Base-by-base conservation (phyloP, 2,329 filamentous ascomycete species). In the Fusarium solani-melongenae region DNA sequence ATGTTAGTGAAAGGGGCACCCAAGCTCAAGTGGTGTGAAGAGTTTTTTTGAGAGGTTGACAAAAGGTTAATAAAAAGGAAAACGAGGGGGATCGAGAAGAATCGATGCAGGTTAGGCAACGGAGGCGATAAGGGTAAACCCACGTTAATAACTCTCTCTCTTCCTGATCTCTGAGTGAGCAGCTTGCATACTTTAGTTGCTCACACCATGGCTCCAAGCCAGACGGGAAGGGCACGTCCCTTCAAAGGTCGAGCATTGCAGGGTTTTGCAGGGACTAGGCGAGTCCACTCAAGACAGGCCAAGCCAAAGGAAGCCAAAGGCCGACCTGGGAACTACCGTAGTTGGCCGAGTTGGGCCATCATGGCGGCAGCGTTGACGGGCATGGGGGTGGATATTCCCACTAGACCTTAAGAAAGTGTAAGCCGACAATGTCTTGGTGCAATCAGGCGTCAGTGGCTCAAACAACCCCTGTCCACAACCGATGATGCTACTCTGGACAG, bases 171-270 rank as follows among this genome's bases (percentile, higher is more conserved):
- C 51, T 60, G 55, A 72, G 41, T 51, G 55, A 72, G 49, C 51
- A 69, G 68, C 69, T 70, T 65, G 34, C 66, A 62, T 62, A 49
- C 46, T 60, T 53, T 57, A 65, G 62, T 49, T 65, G 53, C 64
- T 63, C 41, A 64, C 68, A 66, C 74, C 41, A 64, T 57, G 64
- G 61, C 75, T 73, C 66, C 71, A 55, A 67, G 68, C 61, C 66
- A 62, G 69, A 67, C 75, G 75, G 75, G 75, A 73, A 73, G 73
- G 62, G 72, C 71, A 74, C 72, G 72, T 75, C 72, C 72, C 69
- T 68, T 70, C 27, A 29, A 65, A 55, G 62, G 58, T 60, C 61
- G 57, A 70, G 62, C 61, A 70, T 64, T 73, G 63, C 63, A 74
- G 72, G 72, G 66, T 75, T 75, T 74, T 65, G 69, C 69, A 67